A percentile compares a stretch with the other conserved stretches of the same genome.
phyloP scores from a whole-genome alignment of 805 yeast species.

The Cyberlindnera maritima region DNA sequence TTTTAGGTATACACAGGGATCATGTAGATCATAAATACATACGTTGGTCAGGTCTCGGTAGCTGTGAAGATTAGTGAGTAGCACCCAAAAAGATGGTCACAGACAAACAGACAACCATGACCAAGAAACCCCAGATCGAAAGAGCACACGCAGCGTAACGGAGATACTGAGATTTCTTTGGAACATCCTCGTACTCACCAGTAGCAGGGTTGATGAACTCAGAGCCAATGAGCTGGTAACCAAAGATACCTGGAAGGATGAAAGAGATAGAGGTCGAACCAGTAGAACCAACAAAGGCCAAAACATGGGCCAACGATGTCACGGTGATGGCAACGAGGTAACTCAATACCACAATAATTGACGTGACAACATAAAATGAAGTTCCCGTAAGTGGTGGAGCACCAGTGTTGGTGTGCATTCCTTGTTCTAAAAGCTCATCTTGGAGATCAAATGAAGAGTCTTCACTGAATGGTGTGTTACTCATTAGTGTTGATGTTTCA shows the following conservation, averaged over 20 bases:
- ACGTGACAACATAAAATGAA: slow-evolving; percentile 51
- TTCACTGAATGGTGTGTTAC: neutral
- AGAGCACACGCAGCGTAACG: slow-evolving; percentile 38
- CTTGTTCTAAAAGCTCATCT: slow-evolving; percentile 34
- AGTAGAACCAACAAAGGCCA: slow-evolving; percentile 89
- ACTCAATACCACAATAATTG: slow-evolving; percentile 49
- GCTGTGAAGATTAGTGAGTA: slow-evolving; percentile 21
- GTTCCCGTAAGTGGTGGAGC: slow-evolving; percentile 29
- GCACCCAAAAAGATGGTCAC: slow-evolving; percentile 33
- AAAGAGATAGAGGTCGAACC: slow-evolving; percentile 92
- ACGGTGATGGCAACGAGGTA: slow-evolving; percentile 66
- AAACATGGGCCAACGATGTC: slow-evolving; percentile 71
- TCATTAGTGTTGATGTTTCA: slow-evolving; percentile 6
- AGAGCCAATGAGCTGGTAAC: slow-evolving; percentile 66
- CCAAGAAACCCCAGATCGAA: slow-evolving; percentile 47
- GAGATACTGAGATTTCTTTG: slow-evolving; percentile 26
- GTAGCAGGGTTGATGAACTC: slow-evolving; percentile 31
- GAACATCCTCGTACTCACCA: slow-evolving; percentile 30
- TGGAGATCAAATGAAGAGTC: slow-evolving; percentile 15
- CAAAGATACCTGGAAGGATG: slow-evolving; percentile 85
- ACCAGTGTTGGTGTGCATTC: slow-evolving; percentile 18
- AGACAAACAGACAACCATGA: slow-evolving; percentile 50
- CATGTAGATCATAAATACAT: neutral
- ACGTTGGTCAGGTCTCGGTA: neutral
- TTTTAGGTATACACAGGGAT: neutral